Conservation (phyloP, 2,329 filamentous ascomycete species). For the Nigrospora sphaerica region DNA sequence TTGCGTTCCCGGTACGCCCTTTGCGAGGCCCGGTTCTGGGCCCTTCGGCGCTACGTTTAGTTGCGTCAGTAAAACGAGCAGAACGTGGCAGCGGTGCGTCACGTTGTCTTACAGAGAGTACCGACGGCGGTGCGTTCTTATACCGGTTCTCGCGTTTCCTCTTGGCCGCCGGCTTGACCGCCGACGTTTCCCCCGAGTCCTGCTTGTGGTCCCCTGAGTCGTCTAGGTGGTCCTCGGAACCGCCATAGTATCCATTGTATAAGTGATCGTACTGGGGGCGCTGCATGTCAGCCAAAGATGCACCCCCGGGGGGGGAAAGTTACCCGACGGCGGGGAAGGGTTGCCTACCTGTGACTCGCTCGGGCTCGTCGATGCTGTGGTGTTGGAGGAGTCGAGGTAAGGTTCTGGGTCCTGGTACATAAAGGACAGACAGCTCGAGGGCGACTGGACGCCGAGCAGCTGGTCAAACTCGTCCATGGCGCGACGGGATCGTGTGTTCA, state of each 20-base stretch:
- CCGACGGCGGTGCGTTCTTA: conserved; percentile 42
- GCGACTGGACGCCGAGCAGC: conserved; percentile 23
- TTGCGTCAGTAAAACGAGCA: conserved; percentile 1
- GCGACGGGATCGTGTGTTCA: neutral
- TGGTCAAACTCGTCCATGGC: conserved; percentile 24
- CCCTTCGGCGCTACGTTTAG: conserved; percentile 41
- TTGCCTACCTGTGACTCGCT: conserved; percentile 26
- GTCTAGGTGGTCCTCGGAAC: conserved; percentile 15
- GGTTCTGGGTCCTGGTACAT: conserved; percentile 27
- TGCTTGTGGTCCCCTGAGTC: conserved; percentile 14
- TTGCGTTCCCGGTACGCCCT: conserved; percentile 56
- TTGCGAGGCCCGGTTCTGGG: conserved; percentile 55
- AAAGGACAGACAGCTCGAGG: conserved; percentile 23
- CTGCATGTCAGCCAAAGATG: conserved; percentile 8
- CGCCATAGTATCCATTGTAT: conserved; percentile 15
- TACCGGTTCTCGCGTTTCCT: conserved; percentile 45
- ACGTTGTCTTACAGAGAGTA: conserved; percentile 33
- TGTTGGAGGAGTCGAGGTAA: conserved; percentile 23
- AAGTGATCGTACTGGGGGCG: conserved; percentile 24
- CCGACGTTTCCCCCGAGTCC: conserved; percentile 13
- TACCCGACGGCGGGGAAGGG: neutral
- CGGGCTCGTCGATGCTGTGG: conserved; percentile 29
- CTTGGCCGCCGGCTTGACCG: conserved; percentile 32
- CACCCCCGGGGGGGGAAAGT: neutral
- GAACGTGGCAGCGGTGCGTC: neutral